Base-by-base conservation (phyloP, 768 basidiomycete genomes). In the Kwoniella botswanensis region DNA sequence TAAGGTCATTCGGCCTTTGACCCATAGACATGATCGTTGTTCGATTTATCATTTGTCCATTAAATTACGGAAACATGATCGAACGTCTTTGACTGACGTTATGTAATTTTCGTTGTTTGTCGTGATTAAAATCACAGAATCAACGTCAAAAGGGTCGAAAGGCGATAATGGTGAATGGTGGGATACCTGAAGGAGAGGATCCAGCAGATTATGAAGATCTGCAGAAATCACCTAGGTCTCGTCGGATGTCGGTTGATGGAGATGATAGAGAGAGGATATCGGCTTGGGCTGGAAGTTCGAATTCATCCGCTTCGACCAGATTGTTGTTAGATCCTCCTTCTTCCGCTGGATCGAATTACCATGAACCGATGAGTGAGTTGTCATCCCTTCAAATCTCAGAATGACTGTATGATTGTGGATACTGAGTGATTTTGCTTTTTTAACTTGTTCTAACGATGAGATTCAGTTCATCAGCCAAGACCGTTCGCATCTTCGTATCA, bases 121-220 rank as follows among this genome's bases (percentile, higher is more conserved):
- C 54, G 18, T n/a, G 4, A 11, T 55, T 11, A n/a, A 18, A 21
- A 13, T 18, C 52, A 10, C 65, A 73, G 72, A 73, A 73, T 53
- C 72, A 73, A 64, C 64, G 72, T 13, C 72, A 73, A 42, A 73
- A 73, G 41, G 42, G 55, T 13, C 52, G 72, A 15, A 70, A 70
- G 54, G 41, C 67, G 7, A 21, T 70, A 7, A 18, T 58, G 35
- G 54, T 59, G 11, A 65, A 73, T 41, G 67, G 72, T 54, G 68
- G 65, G 15, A 64, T 73, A 24, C 72, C 72, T 12, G 68, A 70
- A 42, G 72, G 72, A 4, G 72, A 65, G 21, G 65, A 73, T 60
- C 65, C 68, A 24, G 64, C 65, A 3, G 68, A 73, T 35, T 73
- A 73, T 50, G 55, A 70, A 29, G 68, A 73, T 65, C 50, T 73